These are phyloP conservation scores for Trametes versicolor DNA, from an alignment of 1,284 basidiomycete genomes.

Conservation along the genomic window DNA sequence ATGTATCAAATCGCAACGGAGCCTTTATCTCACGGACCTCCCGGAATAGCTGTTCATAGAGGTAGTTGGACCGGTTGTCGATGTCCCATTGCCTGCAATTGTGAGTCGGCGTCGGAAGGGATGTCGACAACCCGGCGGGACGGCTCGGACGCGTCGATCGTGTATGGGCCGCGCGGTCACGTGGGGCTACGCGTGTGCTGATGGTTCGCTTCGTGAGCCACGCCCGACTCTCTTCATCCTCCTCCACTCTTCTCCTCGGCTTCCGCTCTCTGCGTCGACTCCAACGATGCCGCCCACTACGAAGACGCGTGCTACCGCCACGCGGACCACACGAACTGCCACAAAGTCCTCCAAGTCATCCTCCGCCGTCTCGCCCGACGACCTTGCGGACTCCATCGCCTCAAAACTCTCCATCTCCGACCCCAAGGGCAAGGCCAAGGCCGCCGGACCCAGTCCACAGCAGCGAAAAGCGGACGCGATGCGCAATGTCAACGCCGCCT, in stretches of 20 bases:
- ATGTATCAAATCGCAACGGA: too few relatives aligned
- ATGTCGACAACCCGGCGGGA: neutral
- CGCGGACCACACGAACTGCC: slow-evolving; percentile 18
- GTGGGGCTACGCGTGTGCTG: slow-evolving; percentile 18
- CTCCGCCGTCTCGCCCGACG: slow-evolving; percentile 30
- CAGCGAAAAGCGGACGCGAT: slow-evolving; percentile 53
- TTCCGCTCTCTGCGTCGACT: neutral
- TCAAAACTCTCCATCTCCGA: slow-evolving; percentile 39
- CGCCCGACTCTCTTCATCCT: slow-evolving; percentile 2
- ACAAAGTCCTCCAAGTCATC: slow-evolving; percentile 22
- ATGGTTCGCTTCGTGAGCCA: slow-evolving; percentile 16
- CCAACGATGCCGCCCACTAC: slow-evolving; percentile 23
- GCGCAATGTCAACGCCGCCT: slow-evolving; percentile 67
- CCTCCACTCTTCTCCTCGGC: neutral
- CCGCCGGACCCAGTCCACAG: slow-evolving; percentile 24
- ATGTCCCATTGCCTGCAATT: too few relatives aligned
- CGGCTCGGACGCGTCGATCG: slow-evolving; percentile 12
- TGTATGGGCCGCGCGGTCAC: slow-evolving; percentile 16
- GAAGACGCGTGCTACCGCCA: slow-evolving; percentile 13
- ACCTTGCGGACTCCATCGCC: slow-evolving; percentile 38
- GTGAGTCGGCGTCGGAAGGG: neutral
- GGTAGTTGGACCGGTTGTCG: too few relatives aligned
- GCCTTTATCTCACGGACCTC: too few relatives aligned
- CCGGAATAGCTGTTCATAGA: too few relatives aligned
- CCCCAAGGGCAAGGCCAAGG: slow-evolving; percentile 33